Evolutionary conservation across 2,329 filamentous ascomycete genomes (phyloP), one percentile per base, ranked within the genome.

Genomic region (Lithohypha guttulata): DNA sequence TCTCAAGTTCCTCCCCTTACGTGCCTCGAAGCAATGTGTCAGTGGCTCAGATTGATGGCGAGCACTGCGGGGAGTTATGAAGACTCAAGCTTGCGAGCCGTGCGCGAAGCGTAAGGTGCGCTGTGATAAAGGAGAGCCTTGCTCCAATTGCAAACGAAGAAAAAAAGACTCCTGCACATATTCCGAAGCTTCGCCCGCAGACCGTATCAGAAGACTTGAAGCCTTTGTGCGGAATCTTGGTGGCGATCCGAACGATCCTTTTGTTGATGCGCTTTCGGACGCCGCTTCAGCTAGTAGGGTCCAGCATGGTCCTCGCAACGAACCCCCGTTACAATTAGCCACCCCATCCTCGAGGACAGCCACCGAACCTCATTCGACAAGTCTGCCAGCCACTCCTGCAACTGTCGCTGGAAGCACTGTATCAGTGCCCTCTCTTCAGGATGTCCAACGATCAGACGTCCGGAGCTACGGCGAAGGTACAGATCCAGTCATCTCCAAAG

Each of bases 51-150:
- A 13, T 15, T n/a, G 11, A n/a, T 7, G 10, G 10, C 7, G 13
- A 10, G 28, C 28, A 10, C 14, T 31, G 10, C 28, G 13, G 14
- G 13, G 28, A 17, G 28, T 18, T n/a, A 35, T 35, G 33, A 18
- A 22, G 20, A 22, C 6, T 33, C 37, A 32, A 22, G 37, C 37
- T 9, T 41, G 39, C 31, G 32, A 25, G 32, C 39, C 39, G 18
- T 41, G 39, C 18, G 39, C 39, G 15, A 41, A 41, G 25, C 39
- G 39, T 23, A 47, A 47, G 29, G 39, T 44, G 14, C 42, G 44
- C 20, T 47, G 44, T 26, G 44, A 47, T 34, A 44, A 42, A 34
- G 39, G 25, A 5, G 13, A 29, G 15, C 44, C 44, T 39, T 46
- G 44, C 35, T 34, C 39, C 3, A 38, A 41, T 20, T 47, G 44